Evolutionary conservation across 495 filamentous ascomycete genomes (phyloP).

Genomic region (Tuber magnatum): DNA sequence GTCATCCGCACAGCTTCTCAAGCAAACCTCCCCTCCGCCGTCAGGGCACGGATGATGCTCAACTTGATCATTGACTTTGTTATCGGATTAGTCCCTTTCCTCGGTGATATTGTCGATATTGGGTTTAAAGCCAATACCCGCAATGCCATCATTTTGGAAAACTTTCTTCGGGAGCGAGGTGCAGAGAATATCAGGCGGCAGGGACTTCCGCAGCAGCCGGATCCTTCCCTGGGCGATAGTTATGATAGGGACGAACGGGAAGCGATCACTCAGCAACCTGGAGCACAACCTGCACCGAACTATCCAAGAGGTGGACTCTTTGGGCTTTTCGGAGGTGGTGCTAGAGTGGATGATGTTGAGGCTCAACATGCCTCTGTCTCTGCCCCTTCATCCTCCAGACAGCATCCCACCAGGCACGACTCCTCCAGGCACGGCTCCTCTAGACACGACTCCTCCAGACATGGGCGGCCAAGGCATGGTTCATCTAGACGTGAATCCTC

Average conservation of each 20-base stretch:
- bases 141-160: slow-evolving; percentile 69
- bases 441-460: slow-evolving; percentile 3
- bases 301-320: slow-evolving; percentile 8
- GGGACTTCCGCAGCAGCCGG: slow-evolving; percentile 33
- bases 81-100: slow-evolving; percentile 73
- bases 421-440: slow-evolving; percentile 3
- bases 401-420: neutral
- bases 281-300: slow-evolving; percentile 22
- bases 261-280: slow-evolving; percentile 17
- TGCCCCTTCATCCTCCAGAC: slow-evolving; percentile 1
- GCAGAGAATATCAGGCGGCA: slow-evolving; percentile 45
- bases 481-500: too few relatives aligned
- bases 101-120: slow-evolving; percentile 76
- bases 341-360: slow-evolving; percentile 27
- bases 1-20: slow-evolving; percentile 62
- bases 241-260: slow-evolving; percentile 21
- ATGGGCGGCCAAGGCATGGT: neutral
- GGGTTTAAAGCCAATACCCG: slow-evolving; percentile 63
- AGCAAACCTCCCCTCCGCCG: slow-evolving; percentile 55
- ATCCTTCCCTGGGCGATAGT: slow-evolving; percentile 31
- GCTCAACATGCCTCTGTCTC: slow-evolving; percentile 12
- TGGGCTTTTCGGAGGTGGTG: slow-evolving; percentile 16
- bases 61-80: slow-evolving; percentile 72
- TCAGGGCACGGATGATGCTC: slow-evolving; percentile 62
- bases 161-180: slow-evolving; percentile 57